phyloP scores from a whole-genome alignment of 164 flowering plant genomes.

The Amborella trichopoda region DNA sequence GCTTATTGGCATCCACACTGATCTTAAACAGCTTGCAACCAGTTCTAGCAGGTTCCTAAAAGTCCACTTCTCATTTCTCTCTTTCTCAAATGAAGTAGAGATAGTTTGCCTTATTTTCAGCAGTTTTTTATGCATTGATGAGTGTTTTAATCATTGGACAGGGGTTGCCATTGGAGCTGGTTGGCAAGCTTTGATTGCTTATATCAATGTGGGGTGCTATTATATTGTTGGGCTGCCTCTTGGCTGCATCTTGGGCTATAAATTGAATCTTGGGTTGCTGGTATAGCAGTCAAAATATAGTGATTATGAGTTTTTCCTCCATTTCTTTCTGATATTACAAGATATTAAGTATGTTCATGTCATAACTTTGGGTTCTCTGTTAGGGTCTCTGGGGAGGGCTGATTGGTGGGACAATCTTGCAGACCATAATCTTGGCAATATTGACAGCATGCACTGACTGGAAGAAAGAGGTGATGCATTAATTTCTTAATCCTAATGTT shows the following conservation, averaged over 20 bases:
- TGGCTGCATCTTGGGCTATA: constrained; percentile 13
- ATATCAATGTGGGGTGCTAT: constrained; percentile 14
- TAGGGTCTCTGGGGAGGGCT: constrained; percentile 17
- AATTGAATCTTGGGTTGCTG: constrained; percentile 15
- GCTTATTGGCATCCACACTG: constrained; percentile 37
- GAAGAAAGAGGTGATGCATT: constrained; percentile 11
- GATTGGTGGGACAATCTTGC: constrained; percentile 8
- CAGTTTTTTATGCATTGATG: background rate
- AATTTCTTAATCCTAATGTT: too few relatives aligned
- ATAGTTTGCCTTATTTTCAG: too few relatives aligned
- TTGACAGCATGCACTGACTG: constrained; percentile 11
- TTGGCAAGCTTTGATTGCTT: constrained; percentile 20
- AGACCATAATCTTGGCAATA: constrained; percentile 8
- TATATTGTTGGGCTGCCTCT: constrained; percentile 16
- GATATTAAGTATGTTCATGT: background rate
- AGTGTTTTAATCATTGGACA: constrained; percentile 1
- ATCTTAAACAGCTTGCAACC: constrained; percentile 58
- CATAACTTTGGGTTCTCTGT: background rate
- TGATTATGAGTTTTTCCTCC: background rate
- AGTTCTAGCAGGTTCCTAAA: constrained; percentile 42
- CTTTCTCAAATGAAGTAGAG: background rate
- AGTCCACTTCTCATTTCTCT: background rate
- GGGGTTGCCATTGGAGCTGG: constrained; percentile 29
- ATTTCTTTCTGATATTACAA: background rate
- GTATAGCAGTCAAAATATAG: constrained; percentile 2